phyloP scores from a whole-genome alignment of 2,329 filamentous ascomycete genomes.

The Cephalotrichum gorgonifer region DNA sequence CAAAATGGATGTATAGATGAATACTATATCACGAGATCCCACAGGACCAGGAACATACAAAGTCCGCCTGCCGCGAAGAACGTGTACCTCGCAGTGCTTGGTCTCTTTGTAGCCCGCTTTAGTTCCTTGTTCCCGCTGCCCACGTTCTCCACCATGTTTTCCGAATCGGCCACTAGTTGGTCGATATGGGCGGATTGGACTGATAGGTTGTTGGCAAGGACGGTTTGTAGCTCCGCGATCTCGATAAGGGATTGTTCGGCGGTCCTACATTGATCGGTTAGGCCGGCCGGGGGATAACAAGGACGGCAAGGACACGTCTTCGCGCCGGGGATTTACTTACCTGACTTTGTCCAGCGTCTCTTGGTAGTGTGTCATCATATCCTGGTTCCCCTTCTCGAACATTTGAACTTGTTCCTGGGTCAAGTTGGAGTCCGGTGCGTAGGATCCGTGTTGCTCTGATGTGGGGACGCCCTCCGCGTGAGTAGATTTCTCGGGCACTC shows the following conservation, averaged over 20 bases:
- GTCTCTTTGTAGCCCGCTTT: conserved; percentile 65
- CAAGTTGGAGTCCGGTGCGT: conserved; percentile 38
- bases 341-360: conserved; percentile 89
- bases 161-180: conserved; percentile 75
- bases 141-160: conserved; percentile 75
- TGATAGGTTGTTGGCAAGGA: conserved; percentile 75
- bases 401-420: conserved; percentile 81
- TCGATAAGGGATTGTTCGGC: conserved; percentile 86
- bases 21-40: conserved; percentile 57
- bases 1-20: background rate
- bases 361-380: conserved; percentile 88
- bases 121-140: conserved; percentile 84
- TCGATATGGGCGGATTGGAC: conserved; percentile 84
- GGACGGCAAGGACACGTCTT: background rate
- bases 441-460: conserved; percentile 10
- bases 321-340: too few relatives aligned
- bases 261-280: conserved; percentile 40
- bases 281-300: background rate
- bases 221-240: conserved; percentile 84
- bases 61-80: conserved; percentile 72
- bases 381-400: conserved; percentile 87
- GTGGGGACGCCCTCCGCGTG: conserved; percentile 12
- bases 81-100: conserved; percentile 64
- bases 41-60: conserved; percentile 63
- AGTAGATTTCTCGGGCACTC: conserved; percentile 9